Evolutionary conservation across 768 basidiomycete species (phyloP).

Genomic region (Trametes gibbosa): DNA sequence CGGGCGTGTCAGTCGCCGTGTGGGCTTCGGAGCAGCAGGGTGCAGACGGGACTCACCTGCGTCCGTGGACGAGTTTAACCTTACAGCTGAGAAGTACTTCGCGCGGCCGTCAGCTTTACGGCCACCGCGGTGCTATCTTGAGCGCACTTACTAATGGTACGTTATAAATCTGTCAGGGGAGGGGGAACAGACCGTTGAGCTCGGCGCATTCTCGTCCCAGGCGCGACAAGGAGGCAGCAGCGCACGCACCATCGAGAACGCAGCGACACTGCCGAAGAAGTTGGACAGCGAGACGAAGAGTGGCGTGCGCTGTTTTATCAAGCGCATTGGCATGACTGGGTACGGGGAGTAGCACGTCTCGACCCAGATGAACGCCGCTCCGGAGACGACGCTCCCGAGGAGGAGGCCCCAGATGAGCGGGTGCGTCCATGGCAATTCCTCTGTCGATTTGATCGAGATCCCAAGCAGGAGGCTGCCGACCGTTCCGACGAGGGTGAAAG

Average conservation of each 20-base stretch:
- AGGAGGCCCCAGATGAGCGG: constrained; percentile 71
- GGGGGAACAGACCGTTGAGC: neutral
- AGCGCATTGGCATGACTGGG: constrained; percentile 87
- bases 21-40: neutral
- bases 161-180: constrained; percentile 64
- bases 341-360: constrained; percentile 77
- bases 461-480: constrained; percentile 73
- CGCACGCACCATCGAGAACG: constrained; percentile 70
- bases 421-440: constrained; percentile 74
- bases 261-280: constrained; percentile 71
- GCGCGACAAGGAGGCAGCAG: neutral
- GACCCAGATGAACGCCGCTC: constrained; percentile 64
- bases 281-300: constrained; percentile 79
- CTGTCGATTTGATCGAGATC: constrained; percentile 74
- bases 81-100: constrained; percentile 83
- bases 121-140: neutral
- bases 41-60: constrained; percentile 51
- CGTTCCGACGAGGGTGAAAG: constrained; percentile 69
- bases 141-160: constrained; percentile 64
- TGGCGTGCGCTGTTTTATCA: constrained; percentile 77
- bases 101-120: neutral
- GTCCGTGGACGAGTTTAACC: constrained; percentile 60
- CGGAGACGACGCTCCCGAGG: constrained; percentile 50
- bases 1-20: neutral
- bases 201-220: neutral